phyloP scores from a whole-genome alignment of 1,284 basidiomycete species.

The Ganoderma lucidum region DNA sequence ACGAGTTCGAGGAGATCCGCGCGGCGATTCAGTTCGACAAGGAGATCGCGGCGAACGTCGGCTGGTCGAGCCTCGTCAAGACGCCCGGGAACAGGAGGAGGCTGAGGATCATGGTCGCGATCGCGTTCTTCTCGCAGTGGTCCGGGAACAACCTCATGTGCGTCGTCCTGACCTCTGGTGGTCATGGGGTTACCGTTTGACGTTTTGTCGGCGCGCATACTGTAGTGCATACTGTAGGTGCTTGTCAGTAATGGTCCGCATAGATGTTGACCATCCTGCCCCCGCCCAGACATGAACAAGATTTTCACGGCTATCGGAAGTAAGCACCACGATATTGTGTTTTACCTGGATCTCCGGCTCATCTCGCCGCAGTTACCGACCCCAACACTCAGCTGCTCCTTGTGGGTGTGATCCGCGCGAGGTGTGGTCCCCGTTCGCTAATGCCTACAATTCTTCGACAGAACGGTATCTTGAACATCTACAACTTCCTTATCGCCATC shows the following conservation, averaged over 20 bases:
- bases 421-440: background rate
- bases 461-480: slow-evolving; percentile 64
- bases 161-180: slow-evolving; percentile 19
- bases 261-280: background rate
- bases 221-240: slow-evolving; percentile 42
- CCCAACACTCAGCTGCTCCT: slow-evolving; percentile 58
- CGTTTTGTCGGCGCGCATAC: background rate
- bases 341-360: background rate
- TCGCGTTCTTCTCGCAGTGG: slow-evolving; percentile 73
- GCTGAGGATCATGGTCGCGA: slow-evolving; percentile 61
- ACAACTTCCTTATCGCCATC: slow-evolving; percentile 59
- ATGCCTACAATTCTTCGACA: slow-evolving; percentile 5
- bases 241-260: background rate
- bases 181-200: too few species aligned
- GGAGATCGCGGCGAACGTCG: slow-evolving; percentile 49
- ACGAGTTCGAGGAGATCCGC: slow-evolving; percentile 70
- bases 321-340: slow-evolving; percentile 20
- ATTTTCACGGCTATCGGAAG: slow-evolving; percentile 59
- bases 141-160: slow-evolving; percentile 69
- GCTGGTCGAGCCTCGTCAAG: slow-evolving; percentile 57
- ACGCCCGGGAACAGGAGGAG: slow-evolving; percentile 63
- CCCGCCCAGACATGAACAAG: slow-evolving; percentile 52
- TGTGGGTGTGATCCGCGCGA: slow-evolving; percentile 28
- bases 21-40: slow-evolving; percentile 59
- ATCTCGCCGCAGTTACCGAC: slow-evolving; percentile 49